Evolutionary conservation across 805 yeast species (phyloP), one percentile per base, ranked within the genome.

Genomic region (Jamesozyma gamospora): DNA sequence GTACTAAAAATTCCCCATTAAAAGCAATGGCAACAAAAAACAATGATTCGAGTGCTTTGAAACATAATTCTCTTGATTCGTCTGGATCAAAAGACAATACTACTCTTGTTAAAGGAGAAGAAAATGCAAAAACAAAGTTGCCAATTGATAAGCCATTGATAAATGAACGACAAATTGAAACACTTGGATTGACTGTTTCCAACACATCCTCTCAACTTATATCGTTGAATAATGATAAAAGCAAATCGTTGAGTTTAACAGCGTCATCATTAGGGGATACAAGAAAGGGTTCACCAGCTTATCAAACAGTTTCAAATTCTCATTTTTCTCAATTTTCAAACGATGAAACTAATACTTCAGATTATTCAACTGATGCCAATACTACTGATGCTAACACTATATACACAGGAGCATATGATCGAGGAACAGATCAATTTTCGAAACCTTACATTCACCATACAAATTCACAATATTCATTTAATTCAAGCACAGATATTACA

Each of bases 241-340:
- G 47, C 17, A 57, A 51, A 41, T 39, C 51, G 3, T 25, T 36
- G 14, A 24, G 27, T 1, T n/a, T 29, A 12, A 17, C 42, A 26
- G 35, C 42, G 15, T 32, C 48, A 12, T 33, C 45, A 3, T 39
- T 43, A 21, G 39, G 42, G 29, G 56, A 48, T 28, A 29, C 28
- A 6, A 45, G 42, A 25, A 50, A 44, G 36, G 36, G 49, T 3
- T 40, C 46, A 11, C 28, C 39, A 7, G 34, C 43, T 16, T 21
- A 43, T 43, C 52, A 55, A 44, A 41, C 62, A 24, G 58, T 80
- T 36, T 79, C 79, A 4, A 63, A 66, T 0, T 75, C 82, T 1
- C 65, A 68, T 30, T 52, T 74, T 1, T 75, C 81, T 0, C 70
- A 73, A 17, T 60, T 69, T n/a, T 71, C 75, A 0, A 66, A 59